Evolutionary conservation across 345 rosid genomes (phyloP), one percentile per base, ranked within the genome.

Genomic region (Xanthoceras sorbifolium): DNA sequence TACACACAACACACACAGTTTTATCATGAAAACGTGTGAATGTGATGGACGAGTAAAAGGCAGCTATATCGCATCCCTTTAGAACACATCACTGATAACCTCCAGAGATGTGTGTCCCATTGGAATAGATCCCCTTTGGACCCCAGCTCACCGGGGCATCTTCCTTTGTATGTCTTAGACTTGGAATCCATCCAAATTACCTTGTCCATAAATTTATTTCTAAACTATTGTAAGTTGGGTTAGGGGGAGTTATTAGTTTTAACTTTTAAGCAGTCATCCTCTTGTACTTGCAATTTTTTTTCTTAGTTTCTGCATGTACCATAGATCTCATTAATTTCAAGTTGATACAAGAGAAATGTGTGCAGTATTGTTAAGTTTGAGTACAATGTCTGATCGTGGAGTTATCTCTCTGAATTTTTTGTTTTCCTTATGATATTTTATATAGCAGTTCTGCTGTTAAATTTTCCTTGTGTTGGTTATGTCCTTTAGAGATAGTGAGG

Each of bases 341-440:
- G 46, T 67, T 25, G 55, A 31, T 31, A n/a, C 6, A 44, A 48
- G 64, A 64, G 48, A 64, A 42, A n/a, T 46, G 40, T 42, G 17
- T 25, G 68, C 64, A 71, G 25, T 80, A 69, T 68, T 28, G 63
- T 26, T 40, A 61, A 64, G 26, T 65, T 76, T 76, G 63, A 77
- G 73, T 29, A 46, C 32, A 52, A 55, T 46, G 1, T 46, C 69
- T 57, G 59, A 48, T 32, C 29, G 26, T 22, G 48, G 64, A 65
- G 25, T 54, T 63, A 61, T 34, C 46, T 10, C 5, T 44, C 36
- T 3, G 42, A 75, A 65, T 36, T 17, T 17, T 4, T 48, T 50
- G 44, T 42, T 72, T 38, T 60, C 9, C 57, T 74, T 73, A 2
- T 25, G 25, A 3, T 23, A 14, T 36, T 67, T 50, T 62, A 29